Base-by-base conservation (phyloP, 2,329 filamentous ascomycete genomes). In the Endoconidiophora laricicola region DNA sequence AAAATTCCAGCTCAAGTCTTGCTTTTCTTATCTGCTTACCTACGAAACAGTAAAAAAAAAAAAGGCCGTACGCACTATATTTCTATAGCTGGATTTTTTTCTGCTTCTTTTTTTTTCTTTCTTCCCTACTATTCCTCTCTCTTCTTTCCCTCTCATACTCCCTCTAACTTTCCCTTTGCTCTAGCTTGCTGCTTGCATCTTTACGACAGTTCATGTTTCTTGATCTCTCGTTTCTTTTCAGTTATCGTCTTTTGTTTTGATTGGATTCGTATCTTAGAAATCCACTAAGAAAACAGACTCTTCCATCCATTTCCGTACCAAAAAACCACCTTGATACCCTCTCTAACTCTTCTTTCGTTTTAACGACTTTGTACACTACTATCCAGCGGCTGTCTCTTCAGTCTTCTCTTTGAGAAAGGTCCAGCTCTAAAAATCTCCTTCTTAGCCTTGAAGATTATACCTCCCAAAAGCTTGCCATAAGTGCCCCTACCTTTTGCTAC, bases 331-430 rank as follows among this genome's bases (percentile, higher is more conserved):
- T 49, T 43, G 48, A 44, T 50, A 50, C 41, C 41, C 40, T 38
- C 38, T 44, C 24, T 22, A 33, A 41, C 36, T 20, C 24, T 37
- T 38, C 44, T 46, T 20, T 37, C 44, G 36, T 36, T 37, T 24
- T n/a, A n/a, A n/a, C 44, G 38, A 38, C 33, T 46, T 37, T 38
- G 44, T 46, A 46, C 44, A 46, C 9, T 46, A 46, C 44, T 38
- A 33, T 33, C 26, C 12, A 10, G 26, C 26, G 7, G 12, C 6
- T 33, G 7, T 33, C 12, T 33, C 26, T 33, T 33, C 12, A 33
- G 26, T 10, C 26, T 33, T 33, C 26, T 33, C 7, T 33, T 33
- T 10, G 26, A 33, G 26, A 33, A 10, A 33, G 7, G 12, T 9
- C 16, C 26, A 3, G 26, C 26, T 10, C 26, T 10, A 10, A 33